Evolutionary conservation across 108 stramenopile genomes (phyloP), one percentile per base, ranked within the genome.

Genomic region (Cyclostephanos invisitatus): DNA sequence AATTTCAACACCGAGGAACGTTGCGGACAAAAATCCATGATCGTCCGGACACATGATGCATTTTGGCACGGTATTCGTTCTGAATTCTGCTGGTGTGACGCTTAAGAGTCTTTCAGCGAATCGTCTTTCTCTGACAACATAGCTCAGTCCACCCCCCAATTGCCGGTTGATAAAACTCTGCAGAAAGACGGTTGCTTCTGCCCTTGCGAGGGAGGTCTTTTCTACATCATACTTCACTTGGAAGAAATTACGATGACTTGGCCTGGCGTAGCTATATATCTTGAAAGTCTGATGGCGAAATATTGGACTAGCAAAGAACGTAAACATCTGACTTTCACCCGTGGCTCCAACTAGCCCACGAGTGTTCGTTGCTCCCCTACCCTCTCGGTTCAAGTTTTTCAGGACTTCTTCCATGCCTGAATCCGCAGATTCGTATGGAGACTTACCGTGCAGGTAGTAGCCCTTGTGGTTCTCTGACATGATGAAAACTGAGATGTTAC

Each of bases 371-470:
- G 85, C 48, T 0, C 88, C 88, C 1, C 59, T 66, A 55, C 84
- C 85, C 63, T 95, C 94, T 24, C 89, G 78, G 27, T 80, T 50
- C 15, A 95, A 85, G 36, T 86, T 84, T 28, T 82, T 85, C 42
- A 86, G 25, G 38, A 95, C 50, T 38, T 87, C 79, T 7, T 72
- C 53, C 90, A 95, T 91, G 42, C 72, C 70, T 32, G 80, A 86
- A 58, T 93, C 94, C 28, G 91, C 90, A 59, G 67, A 70, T 35
- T 87, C 79, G 72, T 86, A 85, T 7, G 91, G 94, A 25, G 90
- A 85, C 59, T 85, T 83, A 61, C 94, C 87, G 67, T 95, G 94
- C 27, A 95, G 65, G 75, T 95, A 95, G 70, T 82, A 93, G 9
- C 91, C 88, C 49, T 86, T 87, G 57, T 83, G 86, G 35, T 62